Evolutionary conservation across 805 yeast genomes (phyloP), one percentile per base, ranked within the genome.

Genomic region (Wickerhamomyces hampshirensis): DNA sequence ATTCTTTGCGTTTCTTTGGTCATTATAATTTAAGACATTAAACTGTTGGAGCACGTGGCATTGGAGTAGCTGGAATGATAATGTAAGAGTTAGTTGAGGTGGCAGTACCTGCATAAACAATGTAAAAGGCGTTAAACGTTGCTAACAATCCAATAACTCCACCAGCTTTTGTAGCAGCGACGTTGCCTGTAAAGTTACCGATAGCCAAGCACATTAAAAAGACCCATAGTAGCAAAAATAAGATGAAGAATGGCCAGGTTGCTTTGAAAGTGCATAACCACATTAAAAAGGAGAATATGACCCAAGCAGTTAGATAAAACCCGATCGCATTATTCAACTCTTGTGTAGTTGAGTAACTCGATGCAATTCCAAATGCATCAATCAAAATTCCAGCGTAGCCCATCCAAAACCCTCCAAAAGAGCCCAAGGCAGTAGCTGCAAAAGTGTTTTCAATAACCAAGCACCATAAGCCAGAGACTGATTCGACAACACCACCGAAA

Each of bases 361-460:
- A 61, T 3, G 58, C 60, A 19, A 77, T 72, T 18, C 77, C 78
- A 54, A 78, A 79, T 52, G 73, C 71, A 32, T 77, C 79, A 32
- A 73, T 68, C 39, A 61, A 58, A 23, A 82, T 72, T 23, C 83
- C 83, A 41, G 80, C 88, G 66, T 76, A 82, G 18, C 80, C 66
- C 65, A 79, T 73, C 91, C 91, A 82, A 57, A 82, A 82, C 4
- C 86, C 89, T 40, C 85, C 91, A 47, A 62, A 66, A 5, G 68
- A 55, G 24, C 65, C 60, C 40, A 65, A 53, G 16, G 63, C 62
- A 19, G 82, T 70, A 47, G 80, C 84, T 60, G 86, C 86, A 62
- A 80, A 82, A 16, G 87, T 80, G 60, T 80, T 81, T 49, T 83
- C 88, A 28, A 75, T 67, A n/a, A 80, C 77, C 60, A 81, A 69